Evolutionary conservation across 768 basidiomycete species (phyloP).

Genomic region (Terana coerulea): DNA sequence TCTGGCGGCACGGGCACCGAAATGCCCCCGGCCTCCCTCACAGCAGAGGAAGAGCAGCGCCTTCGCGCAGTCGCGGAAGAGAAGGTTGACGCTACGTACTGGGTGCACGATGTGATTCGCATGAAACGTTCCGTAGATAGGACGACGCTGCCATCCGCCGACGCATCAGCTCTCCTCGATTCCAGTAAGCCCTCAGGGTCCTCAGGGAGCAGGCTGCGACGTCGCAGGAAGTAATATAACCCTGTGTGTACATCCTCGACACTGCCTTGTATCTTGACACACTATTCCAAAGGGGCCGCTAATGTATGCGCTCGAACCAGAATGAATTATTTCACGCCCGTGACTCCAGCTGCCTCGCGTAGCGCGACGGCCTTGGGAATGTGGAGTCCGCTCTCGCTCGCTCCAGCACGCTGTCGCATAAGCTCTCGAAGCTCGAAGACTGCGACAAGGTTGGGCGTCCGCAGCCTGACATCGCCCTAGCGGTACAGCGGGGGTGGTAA

Average conservation of each 20-base stretch:
- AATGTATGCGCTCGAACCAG: too few relatives aligned
- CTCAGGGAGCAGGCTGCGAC: not conserved
- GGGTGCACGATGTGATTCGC: constrained; percentile 60
- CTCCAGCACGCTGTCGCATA: too few relatives aligned
- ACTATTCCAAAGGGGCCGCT: too few relatives aligned
- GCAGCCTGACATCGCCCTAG: too few relatives aligned
- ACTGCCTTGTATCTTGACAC: too few relatives aligned
- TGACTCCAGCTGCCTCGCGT: too few relatives aligned
- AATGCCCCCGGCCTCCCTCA: constrained; percentile 44
- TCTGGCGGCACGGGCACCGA: constrained; percentile 67
- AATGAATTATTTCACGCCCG: too few relatives aligned
- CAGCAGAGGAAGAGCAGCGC: constrained; percentile 48
- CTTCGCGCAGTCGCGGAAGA: constrained; percentile 47
- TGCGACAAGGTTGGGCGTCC: too few relatives aligned
- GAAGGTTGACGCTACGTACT: constrained; percentile 54
- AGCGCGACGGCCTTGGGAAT: too few relatives aligned
- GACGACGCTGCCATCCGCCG: constrained; percentile 13
- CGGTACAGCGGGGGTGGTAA: not conserved
- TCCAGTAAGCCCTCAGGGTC: not conserved
- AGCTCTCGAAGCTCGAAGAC: too few relatives aligned
- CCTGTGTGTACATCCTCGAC: not conserved
- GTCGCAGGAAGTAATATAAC: not conserved
- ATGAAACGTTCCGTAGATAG: constrained; percentile 29
- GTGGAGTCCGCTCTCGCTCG: too few relatives aligned
- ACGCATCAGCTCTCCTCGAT: not conserved